Evolutionary conservation across 2,329 filamentous ascomycete species (phyloP).

Genomic region (Pseudodiploospora longispora): DNA sequence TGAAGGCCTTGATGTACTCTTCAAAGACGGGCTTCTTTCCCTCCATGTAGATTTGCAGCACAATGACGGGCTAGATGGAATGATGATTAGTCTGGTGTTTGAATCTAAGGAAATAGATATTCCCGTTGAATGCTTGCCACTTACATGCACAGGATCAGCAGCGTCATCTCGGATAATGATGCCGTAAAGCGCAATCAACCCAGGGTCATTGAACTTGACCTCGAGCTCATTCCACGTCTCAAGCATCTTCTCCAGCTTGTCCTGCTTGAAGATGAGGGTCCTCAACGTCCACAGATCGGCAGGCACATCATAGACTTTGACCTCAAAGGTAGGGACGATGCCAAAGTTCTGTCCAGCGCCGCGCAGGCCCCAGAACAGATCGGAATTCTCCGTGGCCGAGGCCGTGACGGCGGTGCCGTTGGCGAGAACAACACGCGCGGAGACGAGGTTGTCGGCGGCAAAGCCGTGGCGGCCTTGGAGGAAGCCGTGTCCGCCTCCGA

Average conservation of each 20-base stretch:
- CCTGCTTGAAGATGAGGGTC: conserved; percentile 1
- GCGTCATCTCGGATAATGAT: not conserved
- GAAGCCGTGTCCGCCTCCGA: conserved; percentile 51
- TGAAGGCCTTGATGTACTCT: conserved; percentile 8
- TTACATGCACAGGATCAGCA: not conserved
- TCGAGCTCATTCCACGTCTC: conserved; percentile 2
- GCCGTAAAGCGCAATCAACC: not conserved
- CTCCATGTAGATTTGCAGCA: conserved; percentile 7
- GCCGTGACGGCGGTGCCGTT: conserved; percentile 28
- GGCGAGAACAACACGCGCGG: conserved; percentile 42
- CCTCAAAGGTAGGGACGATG: conserved; percentile 24
- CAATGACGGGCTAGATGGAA: conserved; percentile 7
- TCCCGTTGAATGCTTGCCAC: not conserved
- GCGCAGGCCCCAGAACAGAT: conserved; percentile 40
- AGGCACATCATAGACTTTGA: conserved; percentile 19
- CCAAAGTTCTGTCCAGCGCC: conserved; percentile 44
- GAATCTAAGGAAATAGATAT: too few species aligned
- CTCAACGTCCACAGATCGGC: not conserved
- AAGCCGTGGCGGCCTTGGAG: conserved; percentile 47
- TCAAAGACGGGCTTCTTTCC: not conserved
- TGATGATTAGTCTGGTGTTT: not conserved
- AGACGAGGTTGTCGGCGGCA: conserved; percentile 43
- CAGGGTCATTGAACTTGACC: not conserved
- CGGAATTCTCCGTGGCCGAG: conserved; percentile 14
- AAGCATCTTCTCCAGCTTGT: conserved; percentile 1